These are phyloP conservation scores for Sporobolomyces phaffii DNA, from an alignment of 768 basidiomycete species.

Conservation along the genomic window DNA sequence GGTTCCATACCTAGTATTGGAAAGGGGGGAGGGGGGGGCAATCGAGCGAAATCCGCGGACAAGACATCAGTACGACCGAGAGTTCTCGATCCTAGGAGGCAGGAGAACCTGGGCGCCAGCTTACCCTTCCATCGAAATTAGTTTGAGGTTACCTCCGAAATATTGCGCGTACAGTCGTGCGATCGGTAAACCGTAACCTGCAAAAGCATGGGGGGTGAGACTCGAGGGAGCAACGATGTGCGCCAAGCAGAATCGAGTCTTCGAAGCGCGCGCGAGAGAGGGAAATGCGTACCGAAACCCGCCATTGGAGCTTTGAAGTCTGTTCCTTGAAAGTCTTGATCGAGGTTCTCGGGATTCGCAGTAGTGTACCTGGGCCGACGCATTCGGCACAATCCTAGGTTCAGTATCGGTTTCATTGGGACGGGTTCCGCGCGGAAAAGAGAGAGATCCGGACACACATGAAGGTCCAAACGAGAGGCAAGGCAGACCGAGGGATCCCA, in stretches of 20 bases:
- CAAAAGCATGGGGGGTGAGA: neutral
- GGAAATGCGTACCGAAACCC: slow-evolving; percentile 53
- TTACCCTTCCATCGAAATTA: slow-evolving; percentile 95
- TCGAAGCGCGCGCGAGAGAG: neutral
- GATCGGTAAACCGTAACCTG: slow-evolving; percentile 82
- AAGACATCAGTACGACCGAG: neutral
- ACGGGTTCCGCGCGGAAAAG: neutral
- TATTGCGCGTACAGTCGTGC: slow-evolving; percentile 87
- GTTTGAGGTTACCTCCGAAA: slow-evolving; percentile 67
- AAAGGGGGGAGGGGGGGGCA: neutral
- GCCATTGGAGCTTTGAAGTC: slow-evolving; percentile 99
- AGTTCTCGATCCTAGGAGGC: neutral
- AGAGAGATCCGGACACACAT: slow-evolving; percentile 60
- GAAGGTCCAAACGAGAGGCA: slow-evolving; percentile 97
- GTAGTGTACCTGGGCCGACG: slow-evolving; percentile 45
- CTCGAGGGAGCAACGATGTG: neutral
- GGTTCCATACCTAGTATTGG: slow-evolving; percentile 62
- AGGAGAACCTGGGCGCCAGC: slow-evolving; percentile 3
- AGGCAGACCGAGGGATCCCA: slow-evolving; percentile 74
- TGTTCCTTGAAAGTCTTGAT: slow-evolving; percentile 50
- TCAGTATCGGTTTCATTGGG: too few relatives aligned
- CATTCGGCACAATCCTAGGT: too few relatives aligned
- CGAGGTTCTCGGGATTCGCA: slow-evolving; percentile 40
- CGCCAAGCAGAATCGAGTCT: too few relatives aligned
- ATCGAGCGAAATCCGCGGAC: neutral